Conservation (phyloP, 2,329 filamentous ascomycete genomes). For the Chalaropsis ovoidea region DNA sequence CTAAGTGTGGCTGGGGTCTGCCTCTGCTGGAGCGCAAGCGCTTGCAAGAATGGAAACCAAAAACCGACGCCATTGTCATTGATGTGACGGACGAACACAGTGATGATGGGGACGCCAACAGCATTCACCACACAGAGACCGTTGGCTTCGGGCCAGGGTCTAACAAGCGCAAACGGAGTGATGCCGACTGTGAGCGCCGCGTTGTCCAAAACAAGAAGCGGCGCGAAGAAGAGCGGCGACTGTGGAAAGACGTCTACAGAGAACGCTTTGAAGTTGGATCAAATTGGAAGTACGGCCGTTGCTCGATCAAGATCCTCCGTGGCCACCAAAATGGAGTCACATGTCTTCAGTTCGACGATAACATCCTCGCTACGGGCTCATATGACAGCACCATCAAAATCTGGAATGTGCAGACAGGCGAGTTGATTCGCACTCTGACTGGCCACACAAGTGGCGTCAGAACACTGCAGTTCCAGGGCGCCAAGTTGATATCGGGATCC, state of each 20-base stretch:
- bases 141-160: not conserved
- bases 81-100: constrained; percentile 26
- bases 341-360: constrained; percentile 60
- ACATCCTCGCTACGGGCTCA: constrained; percentile 82
- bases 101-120: constrained; percentile 24
- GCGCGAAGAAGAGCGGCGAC: constrained; percentile 22
- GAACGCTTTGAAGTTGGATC: constrained; percentile 91
- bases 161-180: constrained; percentile 22
- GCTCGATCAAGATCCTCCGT: constrained; percentile 69
- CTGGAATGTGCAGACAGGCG: constrained; percentile 83
- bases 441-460: constrained; percentile 79
- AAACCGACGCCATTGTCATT: constrained; percentile 27
- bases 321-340: constrained; percentile 69
- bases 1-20: constrained; percentile 89
- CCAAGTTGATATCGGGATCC: constrained; percentile 80
- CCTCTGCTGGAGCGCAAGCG: constrained; percentile 82
- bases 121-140: not conserved
- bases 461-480: constrained; percentile 85
- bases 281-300: constrained; percentile 95
- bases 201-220: constrained; percentile 23
- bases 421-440: constrained; percentile 71
- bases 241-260: constrained; percentile 96
- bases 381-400: constrained; percentile 94
- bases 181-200: constrained; percentile 22
- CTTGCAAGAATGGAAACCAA: constrained; percentile 70